Evolutionary conservation across 192 early-diverging fungal genomes (phyloP).

Genomic region (Umbelopsis sp.): DNA sequence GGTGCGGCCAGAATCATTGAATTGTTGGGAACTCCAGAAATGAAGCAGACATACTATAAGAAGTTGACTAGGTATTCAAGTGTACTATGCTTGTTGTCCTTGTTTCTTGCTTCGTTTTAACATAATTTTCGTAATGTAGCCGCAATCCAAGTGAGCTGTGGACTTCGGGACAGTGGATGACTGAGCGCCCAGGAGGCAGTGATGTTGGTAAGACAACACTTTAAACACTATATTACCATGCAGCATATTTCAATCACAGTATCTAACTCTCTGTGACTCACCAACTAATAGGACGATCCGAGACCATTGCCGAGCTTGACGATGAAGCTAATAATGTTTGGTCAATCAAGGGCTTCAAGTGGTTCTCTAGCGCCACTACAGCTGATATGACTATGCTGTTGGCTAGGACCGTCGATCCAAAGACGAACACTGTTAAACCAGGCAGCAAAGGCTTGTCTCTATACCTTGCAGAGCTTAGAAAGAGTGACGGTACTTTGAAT

Average conservation of each 20-base stretch:
- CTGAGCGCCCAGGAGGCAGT: conserved; percentile 69
- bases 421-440: conserved; percentile 29
- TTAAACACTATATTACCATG: too few relatives aligned
- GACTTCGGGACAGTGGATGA: conserved; percentile 81
- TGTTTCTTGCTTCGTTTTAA: neutral
- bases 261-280: neutral
- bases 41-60: conserved; percentile 48
- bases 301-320: conserved; percentile 59
- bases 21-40: conserved; percentile 48
- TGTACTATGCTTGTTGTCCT: neutral
- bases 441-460: conserved; percentile 63
- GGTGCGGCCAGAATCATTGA: conserved; percentile 69
- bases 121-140: conserved; percentile 10
- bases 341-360: conserved; percentile 67
- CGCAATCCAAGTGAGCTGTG: conserved; percentile 66
- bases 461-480: conserved; percentile 59
- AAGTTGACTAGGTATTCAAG: conserved; percentile 46
- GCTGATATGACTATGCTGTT: conserved; percentile 68
- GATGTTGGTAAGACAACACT: conserved; percentile 51
- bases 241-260: too few relatives aligned
- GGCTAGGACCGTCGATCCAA: conserved; percentile 55
- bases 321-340: conserved; percentile 38
- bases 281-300: conserved; percentile 45
- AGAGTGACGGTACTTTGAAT: conserved; percentile 56
- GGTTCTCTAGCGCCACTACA: conserved; percentile 76